Conservation (phyloP, 2,329 filamentous ascomycete species). For the Colletotrichum musicola region DNA sequence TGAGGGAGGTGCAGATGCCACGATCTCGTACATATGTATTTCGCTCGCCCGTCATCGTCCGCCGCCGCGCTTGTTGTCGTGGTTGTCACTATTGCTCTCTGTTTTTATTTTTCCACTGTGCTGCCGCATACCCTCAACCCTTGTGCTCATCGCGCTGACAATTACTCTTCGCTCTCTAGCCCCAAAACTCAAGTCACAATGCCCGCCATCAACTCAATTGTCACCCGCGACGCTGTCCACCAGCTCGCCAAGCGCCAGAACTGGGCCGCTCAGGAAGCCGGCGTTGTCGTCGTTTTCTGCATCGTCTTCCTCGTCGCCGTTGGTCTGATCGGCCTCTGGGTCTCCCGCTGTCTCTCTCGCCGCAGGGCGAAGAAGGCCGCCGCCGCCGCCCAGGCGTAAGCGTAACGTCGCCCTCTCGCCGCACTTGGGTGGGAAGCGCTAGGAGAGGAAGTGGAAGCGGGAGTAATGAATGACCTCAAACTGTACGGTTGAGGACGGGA, state of each 20-base stretch:
- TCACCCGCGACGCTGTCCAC: constrained; percentile 53
- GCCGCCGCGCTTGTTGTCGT: background rate
- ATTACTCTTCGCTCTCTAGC: background rate
- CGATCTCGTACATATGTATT: constrained; percentile 36
- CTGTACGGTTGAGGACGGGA: constrained; percentile 5
- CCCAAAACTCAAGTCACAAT: constrained; percentile 48
- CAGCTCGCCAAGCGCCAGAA: constrained; percentile 56
- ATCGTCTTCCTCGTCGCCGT: constrained; percentile 57
- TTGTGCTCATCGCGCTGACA: constrained; percentile 15
- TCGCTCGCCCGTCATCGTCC: constrained; percentile 15
- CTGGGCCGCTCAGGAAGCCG: constrained; percentile 54
- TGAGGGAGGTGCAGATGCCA: background rate
- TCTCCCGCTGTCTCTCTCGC: constrained; percentile 49
- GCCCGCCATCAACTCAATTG: constrained; percentile 56
- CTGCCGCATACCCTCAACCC: background rate
- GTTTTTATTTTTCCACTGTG: no score
- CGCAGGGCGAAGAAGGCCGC: constrained; percentile 47
- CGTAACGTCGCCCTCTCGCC: background rate
- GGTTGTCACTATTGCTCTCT: background rate
- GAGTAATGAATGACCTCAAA: constrained; percentile 13
- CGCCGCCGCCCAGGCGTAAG: constrained; percentile 41
- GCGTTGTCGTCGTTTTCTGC: constrained; percentile 59
- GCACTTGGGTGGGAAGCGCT: background rate
- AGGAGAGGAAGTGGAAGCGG: background rate
- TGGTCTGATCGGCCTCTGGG: constrained; percentile 47